These are phyloP conservation scores for Cronartium ribicola DNA, from an alignment of 1,284 basidiomycete genomes.

Conservation along the genomic window DNA sequence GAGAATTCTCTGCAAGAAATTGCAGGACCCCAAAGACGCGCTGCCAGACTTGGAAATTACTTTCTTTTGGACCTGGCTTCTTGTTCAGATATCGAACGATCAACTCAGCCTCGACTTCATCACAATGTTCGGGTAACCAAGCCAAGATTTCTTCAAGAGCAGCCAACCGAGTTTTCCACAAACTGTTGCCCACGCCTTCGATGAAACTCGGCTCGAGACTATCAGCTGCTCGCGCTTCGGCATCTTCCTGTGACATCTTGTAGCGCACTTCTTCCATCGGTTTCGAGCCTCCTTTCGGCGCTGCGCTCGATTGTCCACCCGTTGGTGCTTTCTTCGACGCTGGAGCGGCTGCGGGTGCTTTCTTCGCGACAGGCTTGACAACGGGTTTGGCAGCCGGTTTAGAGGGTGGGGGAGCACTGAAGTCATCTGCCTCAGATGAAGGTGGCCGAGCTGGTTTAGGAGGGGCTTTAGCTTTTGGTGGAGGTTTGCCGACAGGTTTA, in stretches of 20 bases:
- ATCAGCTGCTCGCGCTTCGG: conserved; percentile 72
- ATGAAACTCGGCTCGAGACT: conserved; percentile 69
- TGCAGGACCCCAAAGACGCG: conserved; percentile 76
- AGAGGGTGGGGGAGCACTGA: conserved; percentile 5
- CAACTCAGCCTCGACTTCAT: conserved; percentile 77
- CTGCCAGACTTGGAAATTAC: conserved; percentile 94
- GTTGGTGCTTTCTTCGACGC: conserved; percentile 54
- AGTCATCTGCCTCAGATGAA: conserved; percentile 5
- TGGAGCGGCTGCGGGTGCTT: conserved; percentile 52
- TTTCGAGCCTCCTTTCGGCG: conserved; percentile 58
- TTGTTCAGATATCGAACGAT: conserved; percentile 84
- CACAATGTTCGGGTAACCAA: conserved; percentile 71
- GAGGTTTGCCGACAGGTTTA: conserved; percentile 45
- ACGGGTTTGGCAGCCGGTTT: conserved; percentile 55
- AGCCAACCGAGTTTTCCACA: conserved; percentile 88
- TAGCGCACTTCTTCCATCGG: conserved; percentile 64
- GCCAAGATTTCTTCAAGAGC: conserved; percentile 77
- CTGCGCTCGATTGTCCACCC: conserved; percentile 56
- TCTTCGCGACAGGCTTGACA: conserved; percentile 58
- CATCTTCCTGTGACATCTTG: conserved; percentile 85
- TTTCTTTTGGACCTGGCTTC: conserved; percentile 89
- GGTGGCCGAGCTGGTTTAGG: conserved; percentile 23
- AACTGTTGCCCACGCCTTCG: conserved; percentile 71
- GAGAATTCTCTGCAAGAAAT: conserved; percentile 69
- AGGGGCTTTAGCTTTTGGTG: conserved; percentile 23